These are phyloP conservation scores for Penicillium herquei DNA, from an alignment of 495 filamentous ascomycete species.

Conservation along the genomic window DNA sequence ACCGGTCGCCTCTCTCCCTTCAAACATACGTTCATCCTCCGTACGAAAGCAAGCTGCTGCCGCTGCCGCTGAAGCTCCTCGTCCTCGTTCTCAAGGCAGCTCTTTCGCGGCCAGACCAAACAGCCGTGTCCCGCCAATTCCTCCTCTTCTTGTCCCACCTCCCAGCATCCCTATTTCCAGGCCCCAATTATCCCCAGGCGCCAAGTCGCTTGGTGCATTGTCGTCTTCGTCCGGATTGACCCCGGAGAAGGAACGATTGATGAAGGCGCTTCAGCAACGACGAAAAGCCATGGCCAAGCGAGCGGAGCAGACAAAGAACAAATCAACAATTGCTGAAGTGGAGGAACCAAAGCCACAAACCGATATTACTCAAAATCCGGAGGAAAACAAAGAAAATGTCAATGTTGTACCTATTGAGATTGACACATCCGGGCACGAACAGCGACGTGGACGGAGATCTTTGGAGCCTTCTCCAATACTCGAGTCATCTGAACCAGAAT, in stretches of 20 bases:
- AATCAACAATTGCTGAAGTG: slow-evolving; percentile 22
- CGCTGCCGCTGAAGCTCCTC: slow-evolving; percentile 21
- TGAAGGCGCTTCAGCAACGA: slow-evolving; percentile 89
- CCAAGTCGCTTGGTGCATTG: slow-evolving; percentile 44
- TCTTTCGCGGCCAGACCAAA: slow-evolving; percentile 33
- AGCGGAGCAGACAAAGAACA: slow-evolving; percentile 34
- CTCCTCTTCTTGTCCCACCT: slow-evolving; percentile 48
- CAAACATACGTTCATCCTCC: slow-evolving; percentile 47
- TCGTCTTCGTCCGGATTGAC: slow-evolving; percentile 63
- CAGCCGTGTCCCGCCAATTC: slow-evolving; percentile 41
- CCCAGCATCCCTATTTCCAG: slow-evolving; percentile 44
- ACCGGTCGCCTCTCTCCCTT: slow-evolving; percentile 69
- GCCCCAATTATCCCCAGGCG: slow-evolving; percentile 54
- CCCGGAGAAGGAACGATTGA: slow-evolving; percentile 83
- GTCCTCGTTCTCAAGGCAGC: slow-evolving; percentile 46
- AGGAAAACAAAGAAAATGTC: slow-evolving; percentile 37
- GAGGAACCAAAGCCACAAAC: slow-evolving; percentile 7
- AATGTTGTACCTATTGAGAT: slow-evolving; percentile 7
- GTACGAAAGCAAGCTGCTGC: slow-evolving; percentile 35
- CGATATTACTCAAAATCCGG: slow-evolving; percentile 1
- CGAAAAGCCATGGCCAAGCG: slow-evolving; percentile 67
- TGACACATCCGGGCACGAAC: slow-evolving; percentile 2
- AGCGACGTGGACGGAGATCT: background rate
- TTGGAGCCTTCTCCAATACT: background rate
- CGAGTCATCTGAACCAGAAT: slow-evolving; percentile 1